Percentiles rank a stretch among this genome's conserved stretches.
Evolutionary conservation across 2,329 filamentous ascomycete genomes (phyloP).

Genomic region (Verticillium klebahnii): DNA sequence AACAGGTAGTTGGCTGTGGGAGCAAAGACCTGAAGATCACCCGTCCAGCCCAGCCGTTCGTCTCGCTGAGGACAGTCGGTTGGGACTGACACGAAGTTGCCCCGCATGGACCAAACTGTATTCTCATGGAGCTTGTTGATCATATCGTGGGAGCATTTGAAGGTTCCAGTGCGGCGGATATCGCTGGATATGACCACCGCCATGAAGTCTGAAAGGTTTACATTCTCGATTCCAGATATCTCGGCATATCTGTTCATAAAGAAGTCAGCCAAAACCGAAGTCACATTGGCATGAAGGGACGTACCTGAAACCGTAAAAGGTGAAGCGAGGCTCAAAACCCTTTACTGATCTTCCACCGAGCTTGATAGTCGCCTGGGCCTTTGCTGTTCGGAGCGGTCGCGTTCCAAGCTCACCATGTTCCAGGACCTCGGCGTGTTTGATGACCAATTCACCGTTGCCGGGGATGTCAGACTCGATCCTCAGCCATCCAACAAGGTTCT

Average conservation of each 20-base stretch:
- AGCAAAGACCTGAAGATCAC: not conserved
- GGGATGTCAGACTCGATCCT: conserved; percentile 22
- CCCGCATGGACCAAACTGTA: not conserved
- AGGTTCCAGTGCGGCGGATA: not conserved
- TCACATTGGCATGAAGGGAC: conserved; percentile 20
- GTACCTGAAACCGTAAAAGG: conserved; percentile 47
- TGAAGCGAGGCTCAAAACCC: conserved; percentile 41
- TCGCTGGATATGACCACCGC: not conserved
- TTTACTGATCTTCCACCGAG: conserved; percentile 16
- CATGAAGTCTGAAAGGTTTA: conserved; percentile 25
- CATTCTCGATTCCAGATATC: conserved; percentile 15
- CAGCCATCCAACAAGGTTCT: conserved; percentile 47
- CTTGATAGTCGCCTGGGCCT: conserved; percentile 33
- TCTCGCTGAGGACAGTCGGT: conserved; percentile 1
- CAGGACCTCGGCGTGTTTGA: conserved; percentile 53
- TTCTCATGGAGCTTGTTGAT: not conserved
- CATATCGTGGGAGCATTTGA: not conserved
- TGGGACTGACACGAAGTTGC: not conserved
- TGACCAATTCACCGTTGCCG: conserved; percentile 31
- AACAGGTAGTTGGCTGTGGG: not conserved
- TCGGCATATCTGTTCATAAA: conserved; percentile 18
- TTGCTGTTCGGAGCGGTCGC: conserved; percentile 36
- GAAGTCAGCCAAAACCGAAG: conserved; percentile 2
- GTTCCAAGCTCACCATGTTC: conserved; percentile 39
- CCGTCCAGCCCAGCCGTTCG: conserved; percentile 1